Percentiles rank a stretch among this genome's conserved stretches.
These are phyloP conservation scores for Lactarius hatsudake DNA, from an alignment of 768 basidiomycete genomes.

Conservation along the genomic window DNA sequence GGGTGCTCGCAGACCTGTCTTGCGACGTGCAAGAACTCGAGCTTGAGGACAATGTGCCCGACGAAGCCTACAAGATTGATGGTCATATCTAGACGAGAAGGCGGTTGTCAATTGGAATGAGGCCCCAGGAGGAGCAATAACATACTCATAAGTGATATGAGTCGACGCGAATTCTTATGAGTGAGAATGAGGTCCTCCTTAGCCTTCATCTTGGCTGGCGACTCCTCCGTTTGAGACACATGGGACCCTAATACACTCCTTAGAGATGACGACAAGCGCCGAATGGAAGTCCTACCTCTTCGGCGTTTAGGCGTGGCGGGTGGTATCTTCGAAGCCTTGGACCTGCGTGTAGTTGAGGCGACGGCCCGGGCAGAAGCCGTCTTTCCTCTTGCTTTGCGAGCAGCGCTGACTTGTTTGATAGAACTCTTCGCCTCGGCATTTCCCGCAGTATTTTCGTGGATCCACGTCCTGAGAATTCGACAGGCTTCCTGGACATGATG, in stretches of 20 bases:
- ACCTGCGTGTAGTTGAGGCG: slow-evolving; percentile 16
- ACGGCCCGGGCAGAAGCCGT: slow-evolving; percentile 25
- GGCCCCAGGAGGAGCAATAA: neutral
- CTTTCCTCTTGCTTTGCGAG: slow-evolving; percentile 22
- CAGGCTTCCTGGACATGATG: slow-evolving; percentile 56
- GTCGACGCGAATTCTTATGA: slow-evolving; percentile 12
- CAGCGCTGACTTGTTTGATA: slow-evolving; percentile 14
- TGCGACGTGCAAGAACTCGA: slow-evolving; percentile 24
- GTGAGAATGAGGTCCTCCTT: neutral
- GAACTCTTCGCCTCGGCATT: slow-evolving; percentile 17
- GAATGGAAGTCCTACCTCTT: slow-evolving; percentile 27
- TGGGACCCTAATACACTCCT: slow-evolving; percentile 7
- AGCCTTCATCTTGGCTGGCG: neutral
- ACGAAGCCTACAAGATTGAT: slow-evolving; percentile 26
- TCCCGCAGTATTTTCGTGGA: slow-evolving; percentile 27
- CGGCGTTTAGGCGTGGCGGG: slow-evolving; percentile 46
- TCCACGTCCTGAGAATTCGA: slow-evolving; percentile 42
- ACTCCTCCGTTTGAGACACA: neutral
- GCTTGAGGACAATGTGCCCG: slow-evolving; percentile 25
- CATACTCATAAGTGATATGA: slow-evolving; percentile 22
- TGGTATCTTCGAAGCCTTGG: slow-evolving; percentile 11
- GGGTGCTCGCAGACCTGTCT: slow-evolving; percentile 20
- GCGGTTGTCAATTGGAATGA: neutral
- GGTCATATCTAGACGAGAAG: slow-evolving; percentile 17
- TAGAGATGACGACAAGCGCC: neutral